These are phyloP conservation scores for Euphrasia arctica DNA, from an alignment of 305 asterid species.

Conservation along the genomic window DNA sequence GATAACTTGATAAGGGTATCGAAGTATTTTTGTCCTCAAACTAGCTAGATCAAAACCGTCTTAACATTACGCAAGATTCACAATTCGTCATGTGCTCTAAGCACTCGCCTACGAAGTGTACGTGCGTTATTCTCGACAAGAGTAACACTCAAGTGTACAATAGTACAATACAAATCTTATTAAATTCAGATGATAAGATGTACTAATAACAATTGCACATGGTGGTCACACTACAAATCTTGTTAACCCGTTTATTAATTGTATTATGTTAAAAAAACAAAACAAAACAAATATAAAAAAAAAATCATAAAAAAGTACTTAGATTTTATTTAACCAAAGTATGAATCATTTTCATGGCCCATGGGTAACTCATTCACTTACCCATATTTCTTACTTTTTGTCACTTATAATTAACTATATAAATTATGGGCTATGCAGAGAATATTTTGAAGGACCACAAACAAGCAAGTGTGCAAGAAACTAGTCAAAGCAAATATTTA, in stretches of 20 bases:
- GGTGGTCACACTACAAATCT: no score
- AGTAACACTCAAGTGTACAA: no score
- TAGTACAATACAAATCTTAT: no score
- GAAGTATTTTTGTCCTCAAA: background rate
- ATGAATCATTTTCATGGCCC: background rate
- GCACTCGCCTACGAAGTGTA: no score
- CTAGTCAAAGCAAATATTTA: background rate
- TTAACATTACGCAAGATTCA: background rate
- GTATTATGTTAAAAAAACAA: no score
- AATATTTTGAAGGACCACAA: constrained; percentile 13
- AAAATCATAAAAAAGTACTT: constrained; percentile 12
- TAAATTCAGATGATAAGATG: no score
- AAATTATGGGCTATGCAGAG: constrained; percentile 4
- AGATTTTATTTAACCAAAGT: no score
- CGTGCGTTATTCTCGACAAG: no score
- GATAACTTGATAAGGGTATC: background rate
- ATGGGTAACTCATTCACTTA: background rate
- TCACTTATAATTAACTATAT: constrained; percentile 5
- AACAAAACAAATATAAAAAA: no score
- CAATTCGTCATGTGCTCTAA: background rate
- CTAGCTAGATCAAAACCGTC: background rate
- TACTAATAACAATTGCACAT: no score
- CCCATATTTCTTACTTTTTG: background rate
- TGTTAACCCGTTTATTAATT: no score
- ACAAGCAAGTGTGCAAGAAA: background rate